Evolutionary conservation across 2,329 filamentous ascomycete species (phyloP).

Genomic region (Grosmannia huntii): DNA sequence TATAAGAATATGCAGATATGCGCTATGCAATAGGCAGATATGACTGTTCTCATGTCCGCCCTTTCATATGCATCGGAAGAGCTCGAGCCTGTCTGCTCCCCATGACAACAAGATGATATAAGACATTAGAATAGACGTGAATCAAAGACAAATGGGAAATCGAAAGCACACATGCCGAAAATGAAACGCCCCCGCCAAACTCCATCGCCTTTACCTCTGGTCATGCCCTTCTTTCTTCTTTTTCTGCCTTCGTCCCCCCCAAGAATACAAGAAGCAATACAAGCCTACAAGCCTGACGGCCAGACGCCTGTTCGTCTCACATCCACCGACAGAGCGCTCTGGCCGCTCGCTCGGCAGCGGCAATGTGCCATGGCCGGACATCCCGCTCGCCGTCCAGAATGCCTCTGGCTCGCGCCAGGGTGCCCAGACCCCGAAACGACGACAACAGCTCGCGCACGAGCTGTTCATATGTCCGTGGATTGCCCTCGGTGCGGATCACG

Average conservation of each 20-base stretch:
- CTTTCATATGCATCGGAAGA: no score
- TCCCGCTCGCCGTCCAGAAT: constrained; percentile 45
- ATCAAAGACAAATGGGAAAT: not conserved
- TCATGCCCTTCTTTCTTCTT: not conserved
- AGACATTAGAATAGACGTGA: not conserved
- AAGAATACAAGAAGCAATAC: not conserved
- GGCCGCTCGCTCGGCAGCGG: constrained; percentile 55
- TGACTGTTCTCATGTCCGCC: no score
- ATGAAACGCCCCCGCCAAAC: not conserved
- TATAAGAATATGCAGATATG: no score
- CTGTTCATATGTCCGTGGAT: constrained; percentile 44
- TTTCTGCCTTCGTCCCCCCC: not conserved
- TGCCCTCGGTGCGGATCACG: constrained; percentile 43
- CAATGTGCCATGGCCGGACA: constrained; percentile 67
- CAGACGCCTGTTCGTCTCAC: constrained; percentile 25
- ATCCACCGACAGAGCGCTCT: constrained; percentile 51
- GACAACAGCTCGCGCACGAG: constrained; percentile 58
- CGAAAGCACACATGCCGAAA: not conserved
- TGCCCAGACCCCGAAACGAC: constrained; percentile 55
- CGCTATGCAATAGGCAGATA: no score
- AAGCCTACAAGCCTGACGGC: not conserved
- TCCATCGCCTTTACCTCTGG: not conserved
- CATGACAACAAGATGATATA: not conserved
- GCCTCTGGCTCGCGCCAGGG: constrained; percentile 55
- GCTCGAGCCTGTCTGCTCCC: not conserved